Evolutionary conservation across 331 rosid species (phyloP).

Genomic region (Dryas integrifolia): DNA sequence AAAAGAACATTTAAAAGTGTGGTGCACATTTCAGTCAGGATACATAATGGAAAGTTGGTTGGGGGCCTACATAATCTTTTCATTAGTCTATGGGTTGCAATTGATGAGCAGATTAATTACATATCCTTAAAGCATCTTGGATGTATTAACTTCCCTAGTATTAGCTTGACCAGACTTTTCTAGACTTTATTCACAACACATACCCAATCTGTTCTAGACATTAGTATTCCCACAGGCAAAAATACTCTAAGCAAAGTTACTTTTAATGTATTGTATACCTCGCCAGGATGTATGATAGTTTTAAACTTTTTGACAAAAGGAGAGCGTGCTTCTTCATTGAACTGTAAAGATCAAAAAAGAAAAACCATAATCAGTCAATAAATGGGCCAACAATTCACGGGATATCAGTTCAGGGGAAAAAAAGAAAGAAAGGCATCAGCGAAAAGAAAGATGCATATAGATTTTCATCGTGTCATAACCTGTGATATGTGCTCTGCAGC

Average conservation of each 20-base stretch:
- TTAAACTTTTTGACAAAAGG: slow-evolving; percentile 41
- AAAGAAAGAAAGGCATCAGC: background rate
- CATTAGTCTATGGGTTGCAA: background rate
- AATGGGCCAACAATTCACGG: background rate
- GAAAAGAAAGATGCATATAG: background rate
- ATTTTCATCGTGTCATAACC: slow-evolving; percentile 15
- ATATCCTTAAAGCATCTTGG: background rate
- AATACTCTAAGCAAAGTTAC: background rate
- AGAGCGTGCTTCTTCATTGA: slow-evolving; percentile 46
- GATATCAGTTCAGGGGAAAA: background rate
- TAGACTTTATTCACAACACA: background rate
- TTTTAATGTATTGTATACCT: slow-evolving; percentile 23
- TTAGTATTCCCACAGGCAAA: background rate
- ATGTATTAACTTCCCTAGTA: background rate
- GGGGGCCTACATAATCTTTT: background rate
- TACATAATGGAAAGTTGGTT: background rate
- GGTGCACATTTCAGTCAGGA: background rate
- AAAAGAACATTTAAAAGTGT: background rate
- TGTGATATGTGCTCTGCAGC: slow-evolving; percentile 47
- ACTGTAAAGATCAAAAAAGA: slow-evolving; percentile 22
- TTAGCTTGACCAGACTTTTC: background rate
- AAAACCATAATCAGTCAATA: background rate
- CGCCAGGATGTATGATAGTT: slow-evolving; percentile 45
- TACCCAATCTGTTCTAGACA: background rate
- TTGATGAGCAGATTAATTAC: background rate